Evolutionary conservation across 139 green algal species (phyloP).

Genomic region (Closterium sp.): DNA sequence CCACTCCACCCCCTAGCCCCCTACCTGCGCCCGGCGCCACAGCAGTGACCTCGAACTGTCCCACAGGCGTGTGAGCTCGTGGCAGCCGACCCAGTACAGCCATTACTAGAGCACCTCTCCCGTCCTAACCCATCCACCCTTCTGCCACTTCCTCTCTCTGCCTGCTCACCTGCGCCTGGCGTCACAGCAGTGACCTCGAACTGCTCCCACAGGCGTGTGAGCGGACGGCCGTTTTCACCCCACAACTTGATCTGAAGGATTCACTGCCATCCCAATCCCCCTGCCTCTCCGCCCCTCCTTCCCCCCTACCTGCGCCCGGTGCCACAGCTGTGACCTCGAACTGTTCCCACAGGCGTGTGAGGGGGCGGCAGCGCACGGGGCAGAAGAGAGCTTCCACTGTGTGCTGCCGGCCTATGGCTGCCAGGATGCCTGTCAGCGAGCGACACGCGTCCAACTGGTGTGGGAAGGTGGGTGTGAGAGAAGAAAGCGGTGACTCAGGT

Average conservation of each 20-base stretch:
- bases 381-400: constrained; percentile 23
- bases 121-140: no score
- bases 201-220: neutral
- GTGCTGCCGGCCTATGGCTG: constrained; percentile 33
- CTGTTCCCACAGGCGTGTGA: neutral
- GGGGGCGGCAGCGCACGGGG: neutral
- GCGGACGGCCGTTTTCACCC: neutral
- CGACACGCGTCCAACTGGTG: constrained; percentile 29
- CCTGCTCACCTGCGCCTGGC: no score
- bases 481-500: no score
- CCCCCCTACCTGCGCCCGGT: neutral
- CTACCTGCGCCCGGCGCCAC: neutral
- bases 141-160: no score
- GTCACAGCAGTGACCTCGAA: neutral
- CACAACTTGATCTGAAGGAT: no score
- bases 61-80: neutral
- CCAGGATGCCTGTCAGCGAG: constrained; percentile 29
- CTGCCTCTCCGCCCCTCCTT: no score
- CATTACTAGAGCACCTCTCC: no score
- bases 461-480: no score
- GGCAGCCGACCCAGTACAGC: no score
- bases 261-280: no score
- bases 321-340: neutral
- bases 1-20: no score
- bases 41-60: neutral